These are phyloP conservation scores for Penicillium griseofulvum DNA, from an alignment of 2,329 filamentous ascomycete species.

Conservation along the genomic window DNA sequence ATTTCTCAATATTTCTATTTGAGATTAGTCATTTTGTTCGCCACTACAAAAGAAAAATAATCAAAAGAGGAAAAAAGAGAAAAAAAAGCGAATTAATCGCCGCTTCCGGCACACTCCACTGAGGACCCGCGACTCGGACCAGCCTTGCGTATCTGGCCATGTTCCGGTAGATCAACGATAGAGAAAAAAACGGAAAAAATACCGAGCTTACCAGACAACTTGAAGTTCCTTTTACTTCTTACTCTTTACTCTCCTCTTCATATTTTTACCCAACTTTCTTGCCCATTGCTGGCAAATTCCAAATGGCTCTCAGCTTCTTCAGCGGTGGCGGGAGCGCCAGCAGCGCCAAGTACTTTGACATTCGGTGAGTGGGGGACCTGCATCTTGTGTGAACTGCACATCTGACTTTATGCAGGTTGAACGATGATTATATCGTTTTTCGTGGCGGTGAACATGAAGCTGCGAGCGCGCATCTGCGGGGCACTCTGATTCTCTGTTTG, in stretches of 20 bases:
- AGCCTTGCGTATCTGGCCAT: constrained; percentile 46
- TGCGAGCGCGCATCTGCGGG: constrained; percentile 70
- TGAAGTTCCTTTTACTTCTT: background rate
- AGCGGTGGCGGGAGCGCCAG: constrained; percentile 42
- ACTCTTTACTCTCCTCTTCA: background rate
- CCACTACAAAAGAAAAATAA: constrained; percentile 13
- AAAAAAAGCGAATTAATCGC: constrained; percentile 10
- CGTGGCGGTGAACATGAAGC: constrained; percentile 73
- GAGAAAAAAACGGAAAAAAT: constrained; percentile 17
- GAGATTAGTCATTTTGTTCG: constrained; percentile 26
- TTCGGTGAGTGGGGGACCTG: constrained; percentile 37
- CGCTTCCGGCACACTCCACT: constrained; percentile 33
- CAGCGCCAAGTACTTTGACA: constrained; percentile 51
- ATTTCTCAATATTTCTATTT: background rate
- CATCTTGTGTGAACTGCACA: constrained; percentile 1
- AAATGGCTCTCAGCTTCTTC: constrained; percentile 49
- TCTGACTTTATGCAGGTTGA: constrained; percentile 55
- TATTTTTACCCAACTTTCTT: constrained; percentile 1
- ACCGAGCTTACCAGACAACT: constrained; percentile 13
- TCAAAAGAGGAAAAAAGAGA: background rate
- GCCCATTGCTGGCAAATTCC: constrained; percentile 14
- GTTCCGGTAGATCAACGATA: constrained; percentile 31
- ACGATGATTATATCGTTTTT: constrained; percentile 76
- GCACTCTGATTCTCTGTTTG: constrained; percentile 70
- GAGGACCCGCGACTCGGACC: constrained; percentile 44